Evolutionary conservation across 306 rosid species (phyloP), one percentile per base, ranked within the genome.

Genomic region (Adenanthera pavonina): DNA sequence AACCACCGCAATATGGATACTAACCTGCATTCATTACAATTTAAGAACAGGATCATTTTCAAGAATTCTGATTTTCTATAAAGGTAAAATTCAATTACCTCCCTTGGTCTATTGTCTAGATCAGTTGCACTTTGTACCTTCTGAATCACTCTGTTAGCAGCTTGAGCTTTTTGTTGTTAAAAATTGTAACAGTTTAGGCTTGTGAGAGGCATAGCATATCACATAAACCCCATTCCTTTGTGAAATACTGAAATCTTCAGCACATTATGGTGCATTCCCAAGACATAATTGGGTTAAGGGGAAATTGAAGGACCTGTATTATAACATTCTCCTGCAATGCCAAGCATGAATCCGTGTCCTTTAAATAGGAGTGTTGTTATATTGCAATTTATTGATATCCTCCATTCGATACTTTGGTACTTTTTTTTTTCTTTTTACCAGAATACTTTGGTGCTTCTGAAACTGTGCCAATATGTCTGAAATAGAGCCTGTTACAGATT

Each of bases 1-100:
- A 60, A 30, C 59, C 49, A 67, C 6, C 59, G 76, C 81, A 77
- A 53, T 15, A 49, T 48, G 67, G 3, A 41, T 64, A 36, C 62
- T 17, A 75, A 40, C 48, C 12, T 64, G 49, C 44, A 65, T 72
- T 62, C 79, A 62, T 57, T 70, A 14, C 62, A 47, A 13, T 43
- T 54, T 56, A 41, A 51, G 46, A 69, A 30, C 67, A 67, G 49
- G 75, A 68, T 68, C 47, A 41, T 30, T 60, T 67, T 68, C 72
- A 38, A 65, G 20, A 43, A 52, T 25, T 49, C 51, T 60, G 15
- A 38, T 49, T 49, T 49, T 49, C 4, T 49, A 12, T 49, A 14
- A 14, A 12, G 54, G 54, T 12, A 12, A 12, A 12, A 14, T 49
- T 8, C 54, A 49, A 14, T 49, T 49, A 49, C 54, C 54, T 49